phyloP scores from a whole-genome alignment of 441 rosid genomes.

The Eutrema salsugineum region DNA sequence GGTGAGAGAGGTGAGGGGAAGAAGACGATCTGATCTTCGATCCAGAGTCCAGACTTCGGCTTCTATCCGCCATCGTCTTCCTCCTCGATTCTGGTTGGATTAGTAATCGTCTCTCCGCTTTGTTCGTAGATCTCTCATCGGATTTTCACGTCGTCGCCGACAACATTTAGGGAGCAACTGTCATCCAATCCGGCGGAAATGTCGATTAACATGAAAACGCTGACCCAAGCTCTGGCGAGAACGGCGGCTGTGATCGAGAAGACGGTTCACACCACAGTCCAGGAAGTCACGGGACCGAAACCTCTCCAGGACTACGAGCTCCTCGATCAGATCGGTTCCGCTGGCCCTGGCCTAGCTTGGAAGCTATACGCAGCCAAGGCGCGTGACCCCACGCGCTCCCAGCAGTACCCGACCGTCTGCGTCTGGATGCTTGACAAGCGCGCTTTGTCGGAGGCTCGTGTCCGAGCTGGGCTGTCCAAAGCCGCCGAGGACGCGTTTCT shows the following conservation, averaged over 20 bases:
- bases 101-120: not conserved
- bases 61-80: conserved; percentile 1
- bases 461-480: conserved; percentile 69
- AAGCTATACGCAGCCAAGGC: conserved; percentile 72
- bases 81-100: not conserved
- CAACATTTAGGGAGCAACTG: not conserved
- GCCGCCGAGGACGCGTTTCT: conserved; percentile 74
- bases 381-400: conserved; percentile 65
- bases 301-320: conserved; percentile 87
- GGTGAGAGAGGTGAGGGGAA: not conserved
- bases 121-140: conserved; percentile 4
- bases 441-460: conserved; percentile 62
- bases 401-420: conserved; percentile 83
- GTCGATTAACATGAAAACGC: conserved; percentile 84
- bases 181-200: conserved; percentile 22
- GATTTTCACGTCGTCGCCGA: not conserved
- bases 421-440: conserved; percentile 89
- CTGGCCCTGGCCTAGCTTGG: conserved; percentile 89
- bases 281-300: conserved; percentile 88
- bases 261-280: conserved; percentile 87
- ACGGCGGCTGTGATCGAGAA: conserved; percentile 91
- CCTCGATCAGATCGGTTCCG: conserved; percentile 88
- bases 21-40: conserved; percentile 26
- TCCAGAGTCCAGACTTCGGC: conserved; percentile 16
- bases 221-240: conserved; percentile 89